Evolutionary conservation across 1,284 basidiomycete species (phyloP).

Genomic region (Irpex sp.): DNA sequence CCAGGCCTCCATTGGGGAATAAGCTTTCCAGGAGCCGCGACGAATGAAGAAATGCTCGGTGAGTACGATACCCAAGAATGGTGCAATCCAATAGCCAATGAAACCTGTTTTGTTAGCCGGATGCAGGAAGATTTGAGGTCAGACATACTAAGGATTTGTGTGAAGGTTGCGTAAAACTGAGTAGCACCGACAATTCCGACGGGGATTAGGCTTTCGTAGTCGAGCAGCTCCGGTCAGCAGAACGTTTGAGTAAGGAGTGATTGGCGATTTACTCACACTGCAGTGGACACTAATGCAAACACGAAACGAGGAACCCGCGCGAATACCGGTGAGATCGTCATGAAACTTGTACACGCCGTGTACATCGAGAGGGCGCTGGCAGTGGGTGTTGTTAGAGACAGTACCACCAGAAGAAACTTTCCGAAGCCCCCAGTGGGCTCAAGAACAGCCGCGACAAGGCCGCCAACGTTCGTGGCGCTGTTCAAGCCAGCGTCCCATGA

Average conservation of each 20-base stretch:
- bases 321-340: constrained; percentile 61
- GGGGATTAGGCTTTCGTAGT: constrained; percentile 46
- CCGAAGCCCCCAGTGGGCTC: constrained; percentile 47
- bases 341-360: constrained; percentile 69
- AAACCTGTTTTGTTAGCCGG: constrained; percentile 29
- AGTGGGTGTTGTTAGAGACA: constrained; percentile 52
- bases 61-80: constrained; percentile 50
- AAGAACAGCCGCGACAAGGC: constrained; percentile 40
- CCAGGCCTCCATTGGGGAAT: constrained; percentile 37
- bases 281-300: constrained; percentile 66
- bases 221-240: neutral
- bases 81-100: constrained; percentile 62
- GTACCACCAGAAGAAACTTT: constrained; percentile 55
- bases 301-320: constrained; percentile 68
- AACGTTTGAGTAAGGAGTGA: neutral
- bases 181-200: constrained; percentile 56
- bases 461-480: constrained; percentile 51
- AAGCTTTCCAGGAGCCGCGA: constrained; percentile 26
- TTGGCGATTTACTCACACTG: constrained; percentile 43
- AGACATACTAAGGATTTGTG: constrained; percentile 48
- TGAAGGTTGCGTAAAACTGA: constrained; percentile 54
- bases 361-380: constrained; percentile 75
- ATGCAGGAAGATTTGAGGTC: neutral
- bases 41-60: constrained; percentile 60
- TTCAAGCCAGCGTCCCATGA: constrained; percentile 56